A percentile compares a stretch with the other conserved stretches of the same genome.
Evolutionary conservation across 2,329 filamentous ascomycete genomes (phyloP).

Genomic region (Calonectria crousiana): DNA sequence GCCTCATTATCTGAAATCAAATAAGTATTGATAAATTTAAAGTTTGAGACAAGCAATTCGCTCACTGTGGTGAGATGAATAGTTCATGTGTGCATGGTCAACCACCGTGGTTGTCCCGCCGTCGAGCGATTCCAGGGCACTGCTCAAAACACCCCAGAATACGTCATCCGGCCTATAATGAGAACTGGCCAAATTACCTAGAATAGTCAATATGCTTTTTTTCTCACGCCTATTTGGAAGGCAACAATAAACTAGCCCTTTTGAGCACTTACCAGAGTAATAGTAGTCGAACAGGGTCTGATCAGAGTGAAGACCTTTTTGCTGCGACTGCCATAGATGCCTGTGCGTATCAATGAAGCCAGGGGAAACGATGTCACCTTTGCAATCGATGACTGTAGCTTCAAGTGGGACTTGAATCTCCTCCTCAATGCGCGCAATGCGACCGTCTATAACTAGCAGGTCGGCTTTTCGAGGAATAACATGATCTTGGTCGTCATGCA

Average conservation of each 20-base stretch:
- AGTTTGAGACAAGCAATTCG: neutral
- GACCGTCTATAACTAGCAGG: neutral
- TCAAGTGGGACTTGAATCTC: neutral
- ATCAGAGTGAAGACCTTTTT: neutral
- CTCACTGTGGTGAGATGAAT: neutral
- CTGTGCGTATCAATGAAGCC: neutral
- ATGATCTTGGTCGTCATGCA: neutral
- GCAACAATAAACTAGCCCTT: too few species aligned
- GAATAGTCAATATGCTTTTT: neutral
- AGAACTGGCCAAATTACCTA: neutral
- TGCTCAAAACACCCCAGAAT: neutral
- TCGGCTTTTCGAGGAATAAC: neutral
- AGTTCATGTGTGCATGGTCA: constrained; percentile 7
- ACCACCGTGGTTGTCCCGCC: neutral
- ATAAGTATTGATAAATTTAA: neutral
- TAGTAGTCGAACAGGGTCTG: neutral
- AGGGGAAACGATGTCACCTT: neutral
- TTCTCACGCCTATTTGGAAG: neutral
- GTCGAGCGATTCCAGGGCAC: neutral
- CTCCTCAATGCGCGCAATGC: neutral
- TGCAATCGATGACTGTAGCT: neutral
- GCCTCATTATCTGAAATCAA: neutral
- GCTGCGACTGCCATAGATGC: neutral
- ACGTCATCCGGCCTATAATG: neutral
- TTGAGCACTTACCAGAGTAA: neutral